phyloP scores from a whole-genome alignment of 805 yeast species.

The Myxozyma melibiosi region DNA sequence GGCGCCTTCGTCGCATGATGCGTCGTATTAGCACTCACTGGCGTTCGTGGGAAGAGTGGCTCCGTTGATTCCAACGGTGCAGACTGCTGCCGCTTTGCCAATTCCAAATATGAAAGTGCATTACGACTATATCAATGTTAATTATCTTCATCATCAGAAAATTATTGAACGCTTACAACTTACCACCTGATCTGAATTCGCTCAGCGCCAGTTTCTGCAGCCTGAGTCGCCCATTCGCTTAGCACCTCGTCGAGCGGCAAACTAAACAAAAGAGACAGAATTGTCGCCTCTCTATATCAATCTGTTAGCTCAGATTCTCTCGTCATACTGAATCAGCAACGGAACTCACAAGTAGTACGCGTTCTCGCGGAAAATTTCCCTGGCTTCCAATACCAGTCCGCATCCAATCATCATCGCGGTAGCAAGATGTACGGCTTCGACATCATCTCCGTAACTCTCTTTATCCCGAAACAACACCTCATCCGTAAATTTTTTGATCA shows the following conservation, averaged over 20 bases:
- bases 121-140: constrained; percentile 6
- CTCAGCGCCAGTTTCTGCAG: constrained; percentile 10
- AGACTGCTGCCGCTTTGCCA: constrained; percentile 7
- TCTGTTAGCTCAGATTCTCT: background rate
- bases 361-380: constrained; percentile 17
- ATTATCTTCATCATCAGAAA: background rate
- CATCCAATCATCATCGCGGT: constrained; percentile 31
- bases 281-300: constrained; percentile 20
- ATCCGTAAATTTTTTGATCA: constrained; percentile 22
- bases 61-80: constrained; percentile 1
- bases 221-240: constrained; percentile 21
- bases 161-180: background rate
- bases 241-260: constrained; percentile 15
- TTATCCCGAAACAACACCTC: constrained; percentile 21
- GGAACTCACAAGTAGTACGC: constrained; percentile 24
- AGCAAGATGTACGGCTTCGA: constrained; percentile 32
- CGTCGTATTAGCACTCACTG: background rate
- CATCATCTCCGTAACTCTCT: constrained; percentile 30
- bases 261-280: constrained; percentile 24
- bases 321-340: background rate
- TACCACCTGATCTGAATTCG: constrained; percentile 21
- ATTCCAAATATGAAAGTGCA: constrained; percentile 11
- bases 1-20: background rate
- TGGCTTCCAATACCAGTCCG: constrained; percentile 21
- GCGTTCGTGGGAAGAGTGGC: background rate